phyloP scores from a whole-genome alignment of 1,139 yeast genomes.

The Sugiyamaella sp. region DNA sequence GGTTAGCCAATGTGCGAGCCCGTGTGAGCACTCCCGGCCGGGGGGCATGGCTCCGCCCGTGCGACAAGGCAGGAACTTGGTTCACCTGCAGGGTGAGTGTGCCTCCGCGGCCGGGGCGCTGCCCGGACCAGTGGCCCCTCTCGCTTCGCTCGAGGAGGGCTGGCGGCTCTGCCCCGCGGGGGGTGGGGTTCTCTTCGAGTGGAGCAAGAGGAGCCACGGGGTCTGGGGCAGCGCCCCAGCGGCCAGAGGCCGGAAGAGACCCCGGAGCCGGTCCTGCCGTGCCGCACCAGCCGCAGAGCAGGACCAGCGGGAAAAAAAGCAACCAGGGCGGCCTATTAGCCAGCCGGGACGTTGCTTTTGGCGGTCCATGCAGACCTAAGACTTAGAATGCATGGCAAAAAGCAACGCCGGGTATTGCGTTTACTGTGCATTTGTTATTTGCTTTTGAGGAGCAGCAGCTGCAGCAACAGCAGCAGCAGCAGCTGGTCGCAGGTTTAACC shows the following conservation, averaged over 20 bases:
- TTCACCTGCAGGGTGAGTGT: too few species aligned
- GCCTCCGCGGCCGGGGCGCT: too few species aligned
- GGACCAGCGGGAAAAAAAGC: background rate
- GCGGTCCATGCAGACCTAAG: background rate
- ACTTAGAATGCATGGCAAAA: background rate
- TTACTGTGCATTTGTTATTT: background rate
- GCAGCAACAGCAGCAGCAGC: too few species aligned
- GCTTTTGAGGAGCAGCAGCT: background rate
- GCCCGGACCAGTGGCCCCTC: background rate
- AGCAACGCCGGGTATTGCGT: background rate
- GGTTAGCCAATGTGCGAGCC: too few species aligned
- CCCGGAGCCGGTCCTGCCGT: background rate
- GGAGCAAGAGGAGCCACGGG: conserved; percentile 2
- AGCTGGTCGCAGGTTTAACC: too few species aligned
- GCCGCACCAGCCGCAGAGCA: conserved; percentile 1
- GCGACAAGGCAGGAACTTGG: too few species aligned
- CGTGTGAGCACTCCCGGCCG: too few species aligned
- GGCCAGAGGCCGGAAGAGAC: background rate
- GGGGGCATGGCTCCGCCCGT: too few species aligned
- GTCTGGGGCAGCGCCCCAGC: conserved; percentile 1
- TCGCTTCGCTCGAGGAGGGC: background rate
- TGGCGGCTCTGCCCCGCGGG: too few species aligned
- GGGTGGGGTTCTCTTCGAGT: too few species aligned
- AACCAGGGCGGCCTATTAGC: background rate
- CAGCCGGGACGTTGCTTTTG: background rate